phyloP scores from a whole-genome alignment of 23 red algal genomes.

The Gracilariopsis chorda region DNA sequence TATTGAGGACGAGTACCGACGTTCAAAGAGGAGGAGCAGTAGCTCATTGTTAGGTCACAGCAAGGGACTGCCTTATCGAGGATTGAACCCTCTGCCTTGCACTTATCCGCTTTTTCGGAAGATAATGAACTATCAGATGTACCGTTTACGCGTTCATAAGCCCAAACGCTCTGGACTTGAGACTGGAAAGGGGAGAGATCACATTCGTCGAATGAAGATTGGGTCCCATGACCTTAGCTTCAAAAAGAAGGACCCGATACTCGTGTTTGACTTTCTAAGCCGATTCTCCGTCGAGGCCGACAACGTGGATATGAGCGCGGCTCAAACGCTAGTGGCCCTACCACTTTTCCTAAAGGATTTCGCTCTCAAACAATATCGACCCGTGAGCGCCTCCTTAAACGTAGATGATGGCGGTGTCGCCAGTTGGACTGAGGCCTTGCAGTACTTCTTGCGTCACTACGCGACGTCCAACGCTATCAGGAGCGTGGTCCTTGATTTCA shows the following conservation, averaged over 20 bases:
- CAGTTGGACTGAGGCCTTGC: not conserved
- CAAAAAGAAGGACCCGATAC: not conserved
- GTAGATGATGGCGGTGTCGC: not conserved
- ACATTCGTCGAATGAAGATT: not conserved
- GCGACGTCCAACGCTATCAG: not conserved
- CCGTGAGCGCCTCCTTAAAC: not conserved
- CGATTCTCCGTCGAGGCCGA: not conserved
- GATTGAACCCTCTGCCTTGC: not conserved
- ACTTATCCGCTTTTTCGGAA: not conserved
- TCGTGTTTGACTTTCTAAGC: not conserved
- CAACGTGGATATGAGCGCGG: not conserved
- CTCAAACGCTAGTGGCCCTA: not conserved
- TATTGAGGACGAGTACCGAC: no score
- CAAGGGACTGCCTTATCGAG: not conserved
- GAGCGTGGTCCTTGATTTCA: not conserved
- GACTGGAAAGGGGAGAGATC: not conserved
- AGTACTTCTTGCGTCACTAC: not conserved
- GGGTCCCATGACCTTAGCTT: not conserved
- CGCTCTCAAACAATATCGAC: not conserved
- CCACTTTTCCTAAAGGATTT: not conserved
- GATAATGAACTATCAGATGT: not conserved
- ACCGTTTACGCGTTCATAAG: not conserved
- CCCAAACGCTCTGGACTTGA: not conserved
- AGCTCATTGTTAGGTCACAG: no score
- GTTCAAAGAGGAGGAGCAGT: no score